A percentile compares a stretch with the other conserved stretches of the same genome.
Evolutionary conservation across 148 eudicot genomes (phyloP).

Genomic region (Fallopia convolvulus): DNA sequence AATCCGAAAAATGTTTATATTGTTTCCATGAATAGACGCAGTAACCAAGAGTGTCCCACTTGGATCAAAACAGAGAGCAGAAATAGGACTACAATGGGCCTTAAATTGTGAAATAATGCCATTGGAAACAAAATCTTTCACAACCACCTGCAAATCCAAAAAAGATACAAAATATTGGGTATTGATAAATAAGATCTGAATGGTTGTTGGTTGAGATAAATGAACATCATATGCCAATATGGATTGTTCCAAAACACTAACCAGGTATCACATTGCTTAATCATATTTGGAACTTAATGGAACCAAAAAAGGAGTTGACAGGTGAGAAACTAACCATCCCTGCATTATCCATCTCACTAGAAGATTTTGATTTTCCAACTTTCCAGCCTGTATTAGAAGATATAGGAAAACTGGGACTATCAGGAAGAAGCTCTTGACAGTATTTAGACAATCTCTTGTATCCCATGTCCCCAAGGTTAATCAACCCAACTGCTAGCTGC

Average conservation of each 20-base stretch:
- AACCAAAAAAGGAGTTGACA: background rate
- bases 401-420: conserved; percentile 22
- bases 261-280: no score
- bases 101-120: conserved; percentile 34
- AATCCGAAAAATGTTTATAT: conserved; percentile 37
- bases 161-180: background rate
- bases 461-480: conserved; percentile 34
- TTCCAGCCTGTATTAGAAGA: conserved; percentile 22
- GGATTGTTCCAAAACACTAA: conserved; percentile 21
- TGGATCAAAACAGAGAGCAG: conserved; percentile 42
- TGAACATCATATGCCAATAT: conserved; percentile 25
- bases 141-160: conserved; percentile 26
- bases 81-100: conserved; percentile 37
- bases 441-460: conserved; percentile 34
- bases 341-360: conserved; percentile 30
- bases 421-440: conserved; percentile 27
- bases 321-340: conserved; percentile 32
- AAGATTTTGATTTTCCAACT: conserved; percentile 17
- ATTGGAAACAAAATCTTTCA: conserved; percentile 28
- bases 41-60: conserved; percentile 41
- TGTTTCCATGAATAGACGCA: conserved; percentile 40
- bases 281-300: no score
- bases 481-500: conserved; percentile 33
- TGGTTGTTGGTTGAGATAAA: background rate
- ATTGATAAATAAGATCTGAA: background rate